Conservation (phyloP, 208 protist genomes). For the Acanthamoeba lenticulata region DNA sequence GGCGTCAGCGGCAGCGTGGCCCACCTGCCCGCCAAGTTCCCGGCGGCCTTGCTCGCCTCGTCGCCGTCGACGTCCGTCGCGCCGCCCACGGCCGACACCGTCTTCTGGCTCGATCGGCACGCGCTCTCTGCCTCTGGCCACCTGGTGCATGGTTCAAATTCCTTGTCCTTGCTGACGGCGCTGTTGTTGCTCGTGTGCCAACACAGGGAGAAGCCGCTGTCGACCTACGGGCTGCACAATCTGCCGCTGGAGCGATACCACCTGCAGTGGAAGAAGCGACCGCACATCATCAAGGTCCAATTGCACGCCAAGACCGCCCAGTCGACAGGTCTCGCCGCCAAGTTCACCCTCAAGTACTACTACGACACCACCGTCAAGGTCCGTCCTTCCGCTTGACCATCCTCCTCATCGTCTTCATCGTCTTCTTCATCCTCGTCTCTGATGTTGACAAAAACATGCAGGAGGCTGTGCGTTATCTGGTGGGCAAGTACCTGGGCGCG, state of each 20-base stretch:
- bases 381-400: neutral
- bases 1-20: too few relatives aligned
- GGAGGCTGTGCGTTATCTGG: conserved; percentile 19
- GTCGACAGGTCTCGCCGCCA: neutral
- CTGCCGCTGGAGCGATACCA: neutral
- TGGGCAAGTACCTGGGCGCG: conserved; percentile 33
- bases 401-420: neutral
- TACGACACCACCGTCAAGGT: conserved; percentile 52
- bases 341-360: conserved; percentile 46
- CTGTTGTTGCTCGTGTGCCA: too few relatives aligned
- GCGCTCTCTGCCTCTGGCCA: too few relatives aligned
- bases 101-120: neutral
- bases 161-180: too few relatives aligned
- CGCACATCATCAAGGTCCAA: conserved; percentile 57
- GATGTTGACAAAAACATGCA: neutral
- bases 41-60: neutral
- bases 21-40: too few relatives aligned
- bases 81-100: neutral
- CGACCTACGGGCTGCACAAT: neutral
- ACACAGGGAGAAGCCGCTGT: neutral
- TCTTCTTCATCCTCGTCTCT: neutral
- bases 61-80: neutral
- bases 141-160: neutral
- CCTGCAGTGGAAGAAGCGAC: conserved; percentile 56
- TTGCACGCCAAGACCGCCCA: neutral